A percentile compares a stretch with the other conserved stretches of the same genome.
These are phyloP conservation scores for Lyophyllum decastes DNA, from an alignment of 768 basidiomycete species.

Conservation along the genomic window DNA sequence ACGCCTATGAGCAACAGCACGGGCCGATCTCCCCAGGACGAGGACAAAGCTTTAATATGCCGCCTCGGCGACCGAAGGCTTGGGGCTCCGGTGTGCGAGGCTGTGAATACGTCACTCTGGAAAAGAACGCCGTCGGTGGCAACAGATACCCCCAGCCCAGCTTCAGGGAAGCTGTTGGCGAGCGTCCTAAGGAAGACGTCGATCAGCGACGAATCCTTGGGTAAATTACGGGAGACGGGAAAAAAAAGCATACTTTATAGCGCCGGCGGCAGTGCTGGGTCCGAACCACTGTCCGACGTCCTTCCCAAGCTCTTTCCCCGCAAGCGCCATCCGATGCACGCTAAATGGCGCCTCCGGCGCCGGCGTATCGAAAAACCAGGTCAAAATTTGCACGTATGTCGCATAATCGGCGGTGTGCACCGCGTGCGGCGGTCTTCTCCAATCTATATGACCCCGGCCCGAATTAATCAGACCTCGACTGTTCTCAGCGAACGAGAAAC, in stretches of 20 bases:
- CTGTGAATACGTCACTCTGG: slow-evolving; percentile 83
- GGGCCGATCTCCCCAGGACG: slow-evolving; percentile 77
- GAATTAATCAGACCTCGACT: background rate
- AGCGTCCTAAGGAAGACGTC: slow-evolving; percentile 53
- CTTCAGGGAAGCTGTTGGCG: slow-evolving; percentile 76
- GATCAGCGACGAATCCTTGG: background rate
- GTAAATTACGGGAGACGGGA: background rate
- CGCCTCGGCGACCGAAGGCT: slow-evolving; percentile 28
- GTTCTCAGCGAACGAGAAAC: background rate
- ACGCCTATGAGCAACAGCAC: slow-evolving; percentile 88
- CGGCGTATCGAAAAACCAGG: slow-evolving; percentile 95
- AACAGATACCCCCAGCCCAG: slow-evolving; percentile 78
- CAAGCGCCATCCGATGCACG: slow-evolving; percentile 93
- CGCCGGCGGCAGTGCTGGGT: slow-evolving; percentile 95
- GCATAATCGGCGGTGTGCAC: slow-evolving; percentile 69
- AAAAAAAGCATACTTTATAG: slow-evolving; percentile 68
- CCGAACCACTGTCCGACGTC: slow-evolving; percentile 99
- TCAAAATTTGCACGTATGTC: slow-evolving; percentile 86
- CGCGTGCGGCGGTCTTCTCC: slow-evolving; percentile 73
- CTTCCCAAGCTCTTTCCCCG: slow-evolving; percentile 93
- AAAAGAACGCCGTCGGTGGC: slow-evolving; percentile 84
- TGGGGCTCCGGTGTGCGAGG: slow-evolving; percentile 49
- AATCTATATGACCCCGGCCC: slow-evolving; percentile 52
- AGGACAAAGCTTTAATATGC: slow-evolving; percentile 18
- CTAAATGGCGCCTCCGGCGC: slow-evolving; percentile 85